Base-by-base conservation (phyloP, 1,284 basidiomycete species). In the Gymnopus androsaceus region DNA sequence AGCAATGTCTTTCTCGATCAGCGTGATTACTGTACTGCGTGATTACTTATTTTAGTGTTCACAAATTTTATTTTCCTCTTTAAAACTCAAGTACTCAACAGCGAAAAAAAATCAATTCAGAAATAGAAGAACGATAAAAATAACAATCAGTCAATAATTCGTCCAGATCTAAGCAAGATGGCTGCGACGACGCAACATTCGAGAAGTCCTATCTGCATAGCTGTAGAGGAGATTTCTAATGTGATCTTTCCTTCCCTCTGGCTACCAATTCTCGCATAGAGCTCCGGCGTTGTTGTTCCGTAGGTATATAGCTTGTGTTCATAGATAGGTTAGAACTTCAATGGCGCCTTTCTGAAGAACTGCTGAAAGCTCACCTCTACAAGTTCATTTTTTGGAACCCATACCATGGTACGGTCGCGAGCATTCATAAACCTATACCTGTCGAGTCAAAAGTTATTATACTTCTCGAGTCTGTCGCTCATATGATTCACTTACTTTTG, bases 91-190 rank as follows among this genome's bases (percentile, higher is more conserved):
- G n/a, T n/a, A n/a, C n/a, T n/a, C n/a, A n/a, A n/a, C n/a, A n/a
- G n/a, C n/a, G n/a, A n/a, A n/a, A n/a, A n/a, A n/a, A n/a, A n/a
- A n/a, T n/a, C n/a, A n/a, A n/a, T n/a, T n/a, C n/a, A n/a, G n/a
- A n/a, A n/a, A n/a, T n/a, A n/a, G n/a, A n/a, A n/a, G n/a, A n/a
- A n/a, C n/a, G n/a, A n/a, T n/a, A n/a, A n/a, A n/a, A n/a, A n/a
- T n/a, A n/a, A n/a, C n/a, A n/a, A n/a, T n/a, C n/a, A n/a, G n/a
- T 82, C 81, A 17, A 82, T 78, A 61, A 69, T 74, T 47, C 72
- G 75, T 33, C 81, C 80, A 31, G 72, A 80, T 52, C 78, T 78
- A 40, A 83, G 65, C 17, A 83, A 66, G 12, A 77, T 55, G 1
- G 77, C 71, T 0, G 77, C 80, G 7, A 78, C 67, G n/a, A 83